Conservation (phyloP, 1,284 basidiomycete genomes). For the Pseudozyma tsukubaensis region DNA sequence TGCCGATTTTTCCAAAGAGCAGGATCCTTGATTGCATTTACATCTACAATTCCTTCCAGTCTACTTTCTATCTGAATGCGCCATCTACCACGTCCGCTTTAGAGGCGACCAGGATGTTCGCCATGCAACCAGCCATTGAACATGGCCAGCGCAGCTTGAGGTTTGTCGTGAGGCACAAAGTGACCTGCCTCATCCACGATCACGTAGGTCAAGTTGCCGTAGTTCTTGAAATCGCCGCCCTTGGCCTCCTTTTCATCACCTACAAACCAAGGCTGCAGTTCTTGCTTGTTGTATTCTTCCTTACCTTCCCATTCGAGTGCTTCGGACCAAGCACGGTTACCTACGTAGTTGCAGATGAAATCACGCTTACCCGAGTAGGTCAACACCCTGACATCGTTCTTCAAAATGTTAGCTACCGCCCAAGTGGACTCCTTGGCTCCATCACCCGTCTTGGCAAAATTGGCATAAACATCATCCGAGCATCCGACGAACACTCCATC, state of each 20-base stretch:
- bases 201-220: slow-evolving; percentile 55
- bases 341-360: slow-evolving; percentile 67
- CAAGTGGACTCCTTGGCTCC: slow-evolving; percentile 62
- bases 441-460: slow-evolving; percentile 65
- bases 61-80: too few relatives aligned
- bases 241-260: slow-evolving; percentile 6
- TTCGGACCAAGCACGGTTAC: slow-evolving; percentile 59
- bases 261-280: slow-evolving; percentile 54
- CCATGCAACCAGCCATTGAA: slow-evolving; percentile 62
- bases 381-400: slow-evolving; percentile 55
- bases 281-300: slow-evolving; percentile 47
- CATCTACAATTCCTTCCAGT: background rate
- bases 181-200: slow-evolving; percentile 62
- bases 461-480: slow-evolving; percentile 59
- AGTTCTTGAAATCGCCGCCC: slow-evolving; percentile 54
- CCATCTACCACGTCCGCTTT: background rate
- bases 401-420: slow-evolving; percentile 58
- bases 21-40: too few relatives aligned
- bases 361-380: slow-evolving; percentile 60
- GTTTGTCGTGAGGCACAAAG: slow-evolving; percentile 67
- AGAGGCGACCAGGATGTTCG: slow-evolving; percentile 24
- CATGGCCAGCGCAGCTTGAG: slow-evolving; percentile 53
- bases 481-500: slow-evolving; percentile 65
- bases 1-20: too few relatives aligned
- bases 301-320: slow-evolving; percentile 57